These are phyloP conservation scores for Mitragyna speciosa DNA, from an alignment of 257 asterid genomes.

Conservation along the genomic window DNA sequence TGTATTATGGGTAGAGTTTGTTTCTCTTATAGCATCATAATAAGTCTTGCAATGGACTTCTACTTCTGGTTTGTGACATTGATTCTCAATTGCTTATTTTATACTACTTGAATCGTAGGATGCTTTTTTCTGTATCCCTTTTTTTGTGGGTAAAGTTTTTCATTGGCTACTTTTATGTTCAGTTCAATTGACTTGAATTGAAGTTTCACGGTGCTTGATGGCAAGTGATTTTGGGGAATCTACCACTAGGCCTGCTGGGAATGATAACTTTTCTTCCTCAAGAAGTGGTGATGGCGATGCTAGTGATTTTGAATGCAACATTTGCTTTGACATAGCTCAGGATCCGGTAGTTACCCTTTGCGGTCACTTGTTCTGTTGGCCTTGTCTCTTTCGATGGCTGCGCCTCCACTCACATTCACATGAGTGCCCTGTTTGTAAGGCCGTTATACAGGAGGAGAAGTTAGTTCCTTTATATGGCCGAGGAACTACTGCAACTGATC, in stretches of 20 bases:
- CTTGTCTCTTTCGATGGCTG: constrained; percentile 64
- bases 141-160: neutral
- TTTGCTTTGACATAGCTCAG: constrained; percentile 67
- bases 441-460: constrained; percentile 60
- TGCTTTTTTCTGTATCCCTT: neutral
- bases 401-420: constrained; percentile 52
- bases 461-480: constrained; percentile 71
- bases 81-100: neutral
- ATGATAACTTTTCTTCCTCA: constrained; percentile 14
- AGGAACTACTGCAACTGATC: constrained; percentile 59
- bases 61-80: neutral
- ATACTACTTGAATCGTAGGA: neutral
- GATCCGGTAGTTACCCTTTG: constrained; percentile 73
- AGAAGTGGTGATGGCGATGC: constrained; percentile 21
- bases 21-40: neutral
- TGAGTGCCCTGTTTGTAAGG: constrained; percentile 77
- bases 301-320: constrained; percentile 69
- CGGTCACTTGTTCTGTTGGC: constrained; percentile 79
- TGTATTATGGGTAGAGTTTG: neutral
- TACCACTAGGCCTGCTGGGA: constrained; percentile 5
- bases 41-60: neutral
- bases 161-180: neutral
- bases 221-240: constrained; percentile 17
- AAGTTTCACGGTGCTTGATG: constrained; percentile 5
- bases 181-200: neutral